Conservation (phyloP, 2,329 filamentous ascomycete species). For the Pseudocercospora macadamiae region DNA sequence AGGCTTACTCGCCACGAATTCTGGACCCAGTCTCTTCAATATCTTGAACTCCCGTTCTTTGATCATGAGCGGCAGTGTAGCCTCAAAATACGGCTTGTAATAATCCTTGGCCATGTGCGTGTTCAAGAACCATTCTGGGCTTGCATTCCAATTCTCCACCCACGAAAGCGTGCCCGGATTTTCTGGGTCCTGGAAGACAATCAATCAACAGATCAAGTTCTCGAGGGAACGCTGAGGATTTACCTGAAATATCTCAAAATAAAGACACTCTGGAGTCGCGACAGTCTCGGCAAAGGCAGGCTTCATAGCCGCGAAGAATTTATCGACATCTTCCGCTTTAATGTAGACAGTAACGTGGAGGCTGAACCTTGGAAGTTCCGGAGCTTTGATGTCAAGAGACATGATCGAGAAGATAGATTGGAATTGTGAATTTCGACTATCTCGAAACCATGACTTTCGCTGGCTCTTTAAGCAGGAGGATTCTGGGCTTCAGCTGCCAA, state of each 20-base stretch:
- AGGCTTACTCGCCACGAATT: constrained; percentile 10
- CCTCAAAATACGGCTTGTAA: constrained; percentile 45
- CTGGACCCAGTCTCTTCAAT: constrained; percentile 12
- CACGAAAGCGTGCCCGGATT: constrained; percentile 20
- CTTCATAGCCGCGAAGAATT: constrained; percentile 23
- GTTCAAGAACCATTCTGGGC: constrained; percentile 16
- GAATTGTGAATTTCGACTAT: no score
- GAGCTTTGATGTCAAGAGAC: neutral
- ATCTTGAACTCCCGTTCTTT: constrained; percentile 42
- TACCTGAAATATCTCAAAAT: constrained; percentile 1
- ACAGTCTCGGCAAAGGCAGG: constrained; percentile 21
- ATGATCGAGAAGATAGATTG: no score
- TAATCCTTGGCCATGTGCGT: constrained; percentile 41
- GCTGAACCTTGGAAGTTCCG: constrained; percentile 15
- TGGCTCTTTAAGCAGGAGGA: no score
- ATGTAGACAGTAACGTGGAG: constrained; percentile 25
- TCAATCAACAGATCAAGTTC: constrained; percentile 5
- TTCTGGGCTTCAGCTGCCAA: no score
- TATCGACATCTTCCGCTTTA: constrained; percentile 14
- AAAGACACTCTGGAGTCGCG: constrained; percentile 20
- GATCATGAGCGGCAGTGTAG: constrained; percentile 45
- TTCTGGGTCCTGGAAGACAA: constrained; percentile 20
- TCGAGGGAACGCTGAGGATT: neutral
- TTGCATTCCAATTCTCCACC: constrained; percentile 29
- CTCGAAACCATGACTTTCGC: no score